Evolutionary conservation across 148 eudicot species (phyloP), one percentile per base, ranked within the genome.

Genomic region (Mesembryanthemum crystallinum): DNA sequence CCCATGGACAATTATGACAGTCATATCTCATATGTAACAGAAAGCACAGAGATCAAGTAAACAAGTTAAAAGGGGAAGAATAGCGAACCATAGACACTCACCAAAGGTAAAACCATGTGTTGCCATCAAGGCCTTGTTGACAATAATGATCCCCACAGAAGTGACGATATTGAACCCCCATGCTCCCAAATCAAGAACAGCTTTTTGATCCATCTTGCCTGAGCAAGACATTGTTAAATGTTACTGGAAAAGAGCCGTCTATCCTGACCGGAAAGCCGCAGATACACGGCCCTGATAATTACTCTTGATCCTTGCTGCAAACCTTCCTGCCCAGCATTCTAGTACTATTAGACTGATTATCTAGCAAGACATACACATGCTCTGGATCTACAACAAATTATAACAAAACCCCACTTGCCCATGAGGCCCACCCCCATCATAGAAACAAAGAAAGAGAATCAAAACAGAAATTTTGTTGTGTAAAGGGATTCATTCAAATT

Each of bases 51-150:
- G 4, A 67, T 15, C 73, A 37, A 20, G 45, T 15, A 2, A 23
- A 23, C 28, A 55, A 58, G n/a, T 39, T 13, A 12, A 35, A 24
- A 55, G 20, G 58, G 30, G 17, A 23, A 70, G 5, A n/a, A 51
- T n/a, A 3, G 7, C 30, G 12, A 65, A 63, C 18, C 42, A 11
- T 71, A 32, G 59, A 43, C 45, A 71, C 73, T 71, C 73, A 71
- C 73, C 73, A 52, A 71, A 71, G 73, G 73, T 71, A 54, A 71
- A 71, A 9, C 73, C 73, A 71, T 71, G 25, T 29, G 62, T 71
- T 32, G 39, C 43, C 73, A 71, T 71, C 35, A 71, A 71, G 45
- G 73, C 73, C 37, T 71, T 71, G 73, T 71, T 71, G 73, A 71
- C 73, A 30, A 71, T 30, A 55, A 71, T 71, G 35, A 71, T 71